Conservation (phyloP, 2,329 filamentous ascomycete species). For the Penicillium sp. region DNA sequence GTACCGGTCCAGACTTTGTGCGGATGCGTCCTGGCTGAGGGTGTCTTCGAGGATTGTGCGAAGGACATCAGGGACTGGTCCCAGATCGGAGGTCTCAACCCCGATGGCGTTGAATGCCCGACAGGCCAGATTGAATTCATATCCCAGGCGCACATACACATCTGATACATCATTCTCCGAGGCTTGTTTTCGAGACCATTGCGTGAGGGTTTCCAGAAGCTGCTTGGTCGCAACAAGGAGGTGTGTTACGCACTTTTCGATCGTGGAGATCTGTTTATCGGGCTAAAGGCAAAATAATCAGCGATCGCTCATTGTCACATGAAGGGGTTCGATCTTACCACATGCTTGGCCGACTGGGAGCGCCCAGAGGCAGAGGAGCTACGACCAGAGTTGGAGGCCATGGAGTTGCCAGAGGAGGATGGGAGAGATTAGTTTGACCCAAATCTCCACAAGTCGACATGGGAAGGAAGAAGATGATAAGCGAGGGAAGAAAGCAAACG, state of each 20-base stretch:
- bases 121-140: slow-evolving; percentile 99
- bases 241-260: slow-evolving; percentile 98
- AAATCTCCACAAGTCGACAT: slow-evolving; percentile 47
- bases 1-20: slow-evolving; percentile 89
- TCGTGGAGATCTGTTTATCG: slow-evolving; percentile 80
- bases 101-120: slow-evolving; percentile 95
- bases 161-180: slow-evolving; percentile 95
- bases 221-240: slow-evolving; percentile 97
- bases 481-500: slow-evolving; percentile 7
- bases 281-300: slow-evolving; percentile 45
- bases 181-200: slow-evolving; percentile 91
- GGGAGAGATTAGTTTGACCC: slow-evolving; percentile 34
- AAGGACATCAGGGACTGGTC: slow-evolving; percentile 88
- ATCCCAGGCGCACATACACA: slow-evolving; percentile 93
- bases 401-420: slow-evolving; percentile 20
- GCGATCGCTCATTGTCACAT: neutral
- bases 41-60: slow-evolving; percentile 91
- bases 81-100: slow-evolving; percentile 88
- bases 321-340: slow-evolving; percentile 41
- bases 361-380: slow-evolving; percentile 63
- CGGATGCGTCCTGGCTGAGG: slow-evolving; percentile 90
- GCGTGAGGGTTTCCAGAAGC: slow-evolving; percentile 90
- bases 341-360: slow-evolving; percentile 53
- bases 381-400: slow-evolving; percentile 60
- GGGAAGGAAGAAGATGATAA: slow-evolving; percentile 4